Evolutionary conservation across 2,329 filamentous ascomycete species (phyloP), one percentile per base, ranked within the genome.

Genomic region (Hirsutella rhossiliensis): DNA sequence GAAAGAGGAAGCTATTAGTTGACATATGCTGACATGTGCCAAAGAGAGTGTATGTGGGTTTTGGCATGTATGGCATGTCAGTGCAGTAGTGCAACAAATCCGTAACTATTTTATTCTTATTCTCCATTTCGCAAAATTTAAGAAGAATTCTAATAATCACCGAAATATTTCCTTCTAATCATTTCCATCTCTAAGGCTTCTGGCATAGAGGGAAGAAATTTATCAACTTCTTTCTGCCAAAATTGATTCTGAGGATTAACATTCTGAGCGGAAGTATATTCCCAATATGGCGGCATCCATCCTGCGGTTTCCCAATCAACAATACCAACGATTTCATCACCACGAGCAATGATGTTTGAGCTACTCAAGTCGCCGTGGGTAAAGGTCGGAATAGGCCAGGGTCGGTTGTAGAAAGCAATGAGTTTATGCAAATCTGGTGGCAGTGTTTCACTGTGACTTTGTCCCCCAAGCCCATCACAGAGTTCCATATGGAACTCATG

Each of bases 341-440:
- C 63, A 2, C 49, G 50, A 23, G 61, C 55, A 12, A 73, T 47
- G 29, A 74, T 65, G 46, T 73, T 72, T 8, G 56, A 48, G n/a
- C 57, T 59, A 45, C 60, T 64, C 13, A 73, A 50, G 48, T 72
- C 67, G 6, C 59, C 62, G 54, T 73, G 69, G 15, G 67, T 69
- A 50, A 75, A 68, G 5, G 64, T 59, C 2, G 62, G 61, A 18
- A 47, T 38, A 11, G 54, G 55, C 57, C 59, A 66, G 8, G 53
- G 52, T 3, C 53, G 51, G 42, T 66, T 57, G 41, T 69, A 65
- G 41, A 49, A 52, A 7, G 40, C 47, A 2, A 57, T 52, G 54
- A 67, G 63, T 3, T 60, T 50, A 41, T 59, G 49, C 18, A 64
- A 44, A 0, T 56, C 55, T 45, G 15, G 54, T 47, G 6, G 50